A percentile compares a stretch with the other conserved stretches of the same genome.
phyloP scores from a whole-genome alignment of 495 filamentous ascomycete species.

The Penicillium tannophilum region DNA sequence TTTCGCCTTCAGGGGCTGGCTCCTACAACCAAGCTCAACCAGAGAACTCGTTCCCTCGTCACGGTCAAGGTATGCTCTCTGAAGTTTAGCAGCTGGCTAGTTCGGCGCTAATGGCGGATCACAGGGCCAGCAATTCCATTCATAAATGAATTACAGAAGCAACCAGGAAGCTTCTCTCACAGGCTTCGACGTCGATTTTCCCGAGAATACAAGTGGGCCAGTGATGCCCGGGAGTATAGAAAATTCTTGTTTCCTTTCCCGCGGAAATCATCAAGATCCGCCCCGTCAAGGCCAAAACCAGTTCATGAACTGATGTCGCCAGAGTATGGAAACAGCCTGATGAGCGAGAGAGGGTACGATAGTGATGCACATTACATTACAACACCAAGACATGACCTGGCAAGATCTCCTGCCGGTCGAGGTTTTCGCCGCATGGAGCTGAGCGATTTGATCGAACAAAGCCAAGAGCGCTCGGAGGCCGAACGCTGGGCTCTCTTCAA shows the following conservation, averaged over 20 bases:
- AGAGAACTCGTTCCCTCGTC: background rate
- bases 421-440: constrained; percentile 15
- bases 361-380: constrained; percentile 47
- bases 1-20: constrained; percentile 5
- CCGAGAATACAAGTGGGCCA: constrained; percentile 27
- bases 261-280: constrained; percentile 24
- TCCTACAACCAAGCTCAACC: background rate
- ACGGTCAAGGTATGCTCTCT: background rate
- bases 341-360: constrained; percentile 48
- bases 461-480: constrained; percentile 20
- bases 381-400: constrained; percentile 29
- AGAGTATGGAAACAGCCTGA: constrained; percentile 37
- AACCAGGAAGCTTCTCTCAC: constrained; percentile 29
- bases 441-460: constrained; percentile 25
- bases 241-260: constrained; percentile 26
- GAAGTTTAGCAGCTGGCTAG: background rate
- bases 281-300: background rate
- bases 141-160: background rate
- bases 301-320: constrained; percentile 14
- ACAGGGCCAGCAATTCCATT: background rate
- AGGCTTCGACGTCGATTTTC: constrained; percentile 43
- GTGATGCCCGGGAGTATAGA: constrained; percentile 13
- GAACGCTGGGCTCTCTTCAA: constrained; percentile 13
- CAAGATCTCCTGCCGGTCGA: constrained; percentile 9
- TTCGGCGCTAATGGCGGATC: background rate